Base-by-base conservation (phyloP, 2,329 filamentous ascomycete species). In the Fusarium odoratissimum region DNA sequence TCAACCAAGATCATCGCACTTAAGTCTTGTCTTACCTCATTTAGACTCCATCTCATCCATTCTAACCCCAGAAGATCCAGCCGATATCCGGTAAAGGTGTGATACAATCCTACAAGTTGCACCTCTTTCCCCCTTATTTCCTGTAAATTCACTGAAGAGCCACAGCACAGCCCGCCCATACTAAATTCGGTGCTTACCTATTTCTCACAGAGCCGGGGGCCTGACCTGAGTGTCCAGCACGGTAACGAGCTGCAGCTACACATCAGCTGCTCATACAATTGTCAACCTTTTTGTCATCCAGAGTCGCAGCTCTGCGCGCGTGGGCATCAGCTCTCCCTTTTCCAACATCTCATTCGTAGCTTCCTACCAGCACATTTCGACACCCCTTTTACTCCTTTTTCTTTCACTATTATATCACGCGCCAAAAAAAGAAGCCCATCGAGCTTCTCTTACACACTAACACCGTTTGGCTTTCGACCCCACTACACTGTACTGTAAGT, bases 11-110 rank as follows among this genome's bases (percentile, higher is more conserved):
- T 73, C 71, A 62, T 74, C 67, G 69, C 52, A n/a, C 44, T 52
- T 21, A 51, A 45, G 71, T 71, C 71, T 74, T 73, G 71, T 73
- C 71, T 74, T 73, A 74, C 71, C 71, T 74, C 71, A 73, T 74
- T 73, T 40, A 54, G 67, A 52, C 41, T 28, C 67, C 46, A 64
- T 71, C 49, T 33, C 45, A n/a, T 31, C 49, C 42, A 44, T 69
- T 41, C 46, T 41, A 55, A 59, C 61, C 58, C 57, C 56, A 72
- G 49, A 51, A 59, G 48, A 55, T 41, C 46, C 48, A 58, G 66
- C 70, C 66, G 66, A 73, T 38, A 46, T 69, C 70, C 54, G 70
- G 52, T 38, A 70, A 31, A 73, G 70, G 69, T 73, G 70, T 73
- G 60, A 48, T 61, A 21, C 55, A 28, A 52, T 28, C 33, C 49